These are phyloP conservation scores for Raphanus hybrid DNA, from an alignment of 441 rosid species.

Conservation along the genomic window DNA sequence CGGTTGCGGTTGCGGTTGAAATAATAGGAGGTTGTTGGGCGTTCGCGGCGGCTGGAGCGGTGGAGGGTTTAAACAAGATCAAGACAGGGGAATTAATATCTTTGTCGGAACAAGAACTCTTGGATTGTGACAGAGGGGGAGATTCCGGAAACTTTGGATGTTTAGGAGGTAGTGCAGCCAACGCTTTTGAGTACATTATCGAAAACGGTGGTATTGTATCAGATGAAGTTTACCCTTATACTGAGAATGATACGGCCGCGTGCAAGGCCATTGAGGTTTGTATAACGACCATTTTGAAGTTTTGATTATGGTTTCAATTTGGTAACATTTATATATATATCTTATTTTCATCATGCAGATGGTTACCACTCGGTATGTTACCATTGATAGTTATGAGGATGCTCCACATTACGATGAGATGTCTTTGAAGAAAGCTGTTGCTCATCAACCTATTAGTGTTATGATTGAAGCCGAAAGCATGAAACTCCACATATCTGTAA, in stretches of 20 bases:
- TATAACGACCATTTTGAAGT: not conserved
- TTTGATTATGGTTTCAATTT: not conserved
- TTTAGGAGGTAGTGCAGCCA: constrained; percentile 56
- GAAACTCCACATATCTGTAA: not conserved
- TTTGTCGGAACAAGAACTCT: constrained; percentile 57
- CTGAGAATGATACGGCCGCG: not conserved
- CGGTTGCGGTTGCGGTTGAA: not conserved
- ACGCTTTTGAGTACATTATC: constrained; percentile 48
- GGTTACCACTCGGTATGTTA: constrained; percentile 48
- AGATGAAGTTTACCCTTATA: constrained; percentile 53
- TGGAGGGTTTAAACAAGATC: constrained; percentile 46
- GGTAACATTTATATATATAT: not conserved
- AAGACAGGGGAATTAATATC: constrained; percentile 44
- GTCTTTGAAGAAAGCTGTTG: constrained; percentile 54
- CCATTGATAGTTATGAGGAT: constrained; percentile 54
- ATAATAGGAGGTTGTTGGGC: constrained; percentile 61
- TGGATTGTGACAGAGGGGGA: constrained; percentile 48
- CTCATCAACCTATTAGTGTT: constrained; percentile 56
- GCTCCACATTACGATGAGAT: constrained; percentile 50
- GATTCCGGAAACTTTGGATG: constrained; percentile 48
- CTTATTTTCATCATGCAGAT: constrained; percentile 28
- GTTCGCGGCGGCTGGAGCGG: constrained; percentile 53
- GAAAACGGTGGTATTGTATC: constrained; percentile 48
- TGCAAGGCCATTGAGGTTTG: constrained; percentile 48
- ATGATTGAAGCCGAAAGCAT: constrained; percentile 50